phyloP scores from a whole-genome alignment of 257 asterid genomes.

The Ligustrum vulgare region DNA sequence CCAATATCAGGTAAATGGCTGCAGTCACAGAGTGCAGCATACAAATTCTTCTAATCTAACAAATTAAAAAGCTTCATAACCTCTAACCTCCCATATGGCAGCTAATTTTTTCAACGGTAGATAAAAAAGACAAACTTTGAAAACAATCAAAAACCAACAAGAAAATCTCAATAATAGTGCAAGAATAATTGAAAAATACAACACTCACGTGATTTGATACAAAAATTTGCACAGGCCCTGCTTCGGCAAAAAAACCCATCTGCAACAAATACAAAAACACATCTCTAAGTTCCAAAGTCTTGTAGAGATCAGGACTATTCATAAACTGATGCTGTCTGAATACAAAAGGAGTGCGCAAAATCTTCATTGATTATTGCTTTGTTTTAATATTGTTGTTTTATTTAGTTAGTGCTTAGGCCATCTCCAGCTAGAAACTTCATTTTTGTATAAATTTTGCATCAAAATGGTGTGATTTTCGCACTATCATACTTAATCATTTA shows the following conservation, averaged over 20 bases:
- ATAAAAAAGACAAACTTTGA: background rate
- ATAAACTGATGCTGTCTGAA: background rate
- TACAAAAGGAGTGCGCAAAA: background rate
- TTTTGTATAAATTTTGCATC: too few species aligned
- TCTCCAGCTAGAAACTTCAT: too few species aligned
- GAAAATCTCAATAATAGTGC: background rate
- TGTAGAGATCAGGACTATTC: background rate
- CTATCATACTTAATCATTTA: too few species aligned
- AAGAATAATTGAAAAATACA: background rate
- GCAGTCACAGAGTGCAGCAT: background rate
- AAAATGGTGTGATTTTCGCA: too few species aligned
- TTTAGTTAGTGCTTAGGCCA: background rate
- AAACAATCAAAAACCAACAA: background rate
- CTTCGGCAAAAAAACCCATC: slow-evolving; percentile 63
- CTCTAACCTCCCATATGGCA: background rate
- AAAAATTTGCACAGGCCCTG: slow-evolving; percentile 57
- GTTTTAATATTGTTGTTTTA: background rate
- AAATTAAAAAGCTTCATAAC: background rate
- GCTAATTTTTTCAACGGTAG: background rate
- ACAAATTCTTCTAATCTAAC: background rate
- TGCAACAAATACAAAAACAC: slow-evolving; percentile 19
- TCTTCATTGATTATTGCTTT: background rate
- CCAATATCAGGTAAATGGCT: background rate
- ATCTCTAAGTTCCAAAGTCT: background rate
- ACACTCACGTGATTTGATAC: slow-evolving; percentile 52